These are phyloP conservation scores for Phaeolepiota aurea DNA, from an alignment of 768 basidiomycete species.

Conservation along the genomic window DNA sequence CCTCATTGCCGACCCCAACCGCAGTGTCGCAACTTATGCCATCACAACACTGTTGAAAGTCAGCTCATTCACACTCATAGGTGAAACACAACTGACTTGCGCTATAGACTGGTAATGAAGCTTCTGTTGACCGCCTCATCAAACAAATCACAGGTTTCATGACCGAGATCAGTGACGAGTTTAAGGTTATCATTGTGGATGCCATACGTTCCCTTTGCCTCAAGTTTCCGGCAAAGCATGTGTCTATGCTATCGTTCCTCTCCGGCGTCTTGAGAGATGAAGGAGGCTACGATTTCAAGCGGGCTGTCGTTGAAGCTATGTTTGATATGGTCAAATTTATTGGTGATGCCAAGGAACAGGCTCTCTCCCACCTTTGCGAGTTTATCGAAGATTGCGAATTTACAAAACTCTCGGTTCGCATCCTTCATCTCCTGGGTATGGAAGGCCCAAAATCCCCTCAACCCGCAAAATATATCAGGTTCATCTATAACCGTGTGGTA, in stretches of 20 bases:
- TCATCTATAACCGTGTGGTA: slow-evolving; percentile 99
- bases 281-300: slow-evolving; percentile 99
- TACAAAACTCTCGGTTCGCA: slow-evolving; percentile 95
- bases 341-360: slow-evolving; percentile 91
- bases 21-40: slow-evolving; percentile 96
- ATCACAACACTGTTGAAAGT: slow-evolving; percentile 98
- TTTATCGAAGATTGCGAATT: slow-evolving; percentile 99
- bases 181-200: slow-evolving; percentile 99
- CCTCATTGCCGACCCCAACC: slow-evolving; percentile 90
- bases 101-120: slow-evolving; percentile 90
- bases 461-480: slow-evolving; percentile 97
- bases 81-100: slow-evolving; percentile 3
- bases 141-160: slow-evolving; percentile 99
- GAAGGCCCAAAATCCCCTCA: slow-evolving; percentile 96
- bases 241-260: slow-evolving; percentile 94
- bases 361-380: slow-evolving; percentile 95
- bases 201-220: slow-evolving; percentile 97
- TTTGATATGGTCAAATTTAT: slow-evolving; percentile 99
- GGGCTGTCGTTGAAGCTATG: slow-evolving; percentile 97
- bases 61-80: slow-evolving; percentile 6
- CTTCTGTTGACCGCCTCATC: slow-evolving; percentile 97
- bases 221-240: slow-evolving; percentile 97
- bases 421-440: slow-evolving; percentile 88
- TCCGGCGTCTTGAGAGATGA: slow-evolving; percentile 96
- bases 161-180: slow-evolving; percentile 99